Evolutionary conservation across 169 alveolate species (phyloP).

Genomic region (Theileria luwenshuni): DNA sequence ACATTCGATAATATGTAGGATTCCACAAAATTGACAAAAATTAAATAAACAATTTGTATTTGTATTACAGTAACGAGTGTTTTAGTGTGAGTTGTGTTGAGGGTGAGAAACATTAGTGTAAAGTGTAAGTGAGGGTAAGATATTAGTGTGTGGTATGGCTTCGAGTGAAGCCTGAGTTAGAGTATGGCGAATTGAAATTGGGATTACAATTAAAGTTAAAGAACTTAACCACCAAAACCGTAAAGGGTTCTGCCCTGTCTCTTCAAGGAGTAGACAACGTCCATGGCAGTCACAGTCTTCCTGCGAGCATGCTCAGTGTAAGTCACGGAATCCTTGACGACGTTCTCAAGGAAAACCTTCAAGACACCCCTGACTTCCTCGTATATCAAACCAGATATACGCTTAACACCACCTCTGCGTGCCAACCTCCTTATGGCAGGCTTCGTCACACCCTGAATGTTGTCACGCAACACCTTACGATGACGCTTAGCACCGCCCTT

Average conservation of each 20-base stretch:
- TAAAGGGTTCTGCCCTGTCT: constrained; percentile 99
- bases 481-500: constrained; percentile 98
- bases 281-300: constrained; percentile 99
- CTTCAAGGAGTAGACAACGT: constrained; percentile 98
- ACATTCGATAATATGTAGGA: background rate
- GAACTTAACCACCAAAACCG: constrained; percentile 98
- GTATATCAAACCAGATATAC: constrained; percentile 98
- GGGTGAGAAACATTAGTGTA: background rate
- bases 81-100: background rate
- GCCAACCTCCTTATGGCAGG: constrained; percentile 99
- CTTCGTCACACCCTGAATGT: constrained; percentile 99
- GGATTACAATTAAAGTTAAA: constrained; percentile 21
- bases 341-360: constrained; percentile 96
- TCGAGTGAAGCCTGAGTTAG: constrained; percentile 69
- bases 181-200: constrained; percentile 49
- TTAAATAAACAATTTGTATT: background rate
- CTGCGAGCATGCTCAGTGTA: constrained; percentile 99
- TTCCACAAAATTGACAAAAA: constrained; percentile 6
- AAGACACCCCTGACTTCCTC: constrained; percentile 98
- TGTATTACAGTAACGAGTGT: background rate
- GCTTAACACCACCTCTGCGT: constrained; percentile 99
- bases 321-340: constrained; percentile 98
- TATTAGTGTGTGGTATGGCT: constrained; percentile 31
- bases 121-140: background rate
- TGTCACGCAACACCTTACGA: constrained; percentile 94